Evolutionary conservation across 2,329 filamentous ascomycete genomes (phyloP), one percentile per base, ranked within the genome.

Genomic region (Gaeumannomyces tritici): DNA sequence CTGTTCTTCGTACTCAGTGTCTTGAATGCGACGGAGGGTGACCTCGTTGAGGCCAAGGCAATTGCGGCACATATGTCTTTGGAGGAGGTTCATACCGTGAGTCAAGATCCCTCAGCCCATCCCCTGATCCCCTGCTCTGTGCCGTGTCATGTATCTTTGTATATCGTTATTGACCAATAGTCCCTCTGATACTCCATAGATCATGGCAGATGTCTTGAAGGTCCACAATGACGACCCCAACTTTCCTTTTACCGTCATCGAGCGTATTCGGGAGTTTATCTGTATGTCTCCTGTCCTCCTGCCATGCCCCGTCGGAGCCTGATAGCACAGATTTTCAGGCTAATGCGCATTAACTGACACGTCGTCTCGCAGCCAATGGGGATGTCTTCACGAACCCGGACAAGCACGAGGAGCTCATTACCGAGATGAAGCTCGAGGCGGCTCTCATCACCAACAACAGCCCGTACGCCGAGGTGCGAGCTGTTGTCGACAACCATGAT

Each of bases 391-490:
- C 70, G 61, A 72, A 77, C 31, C 79, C 79, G 24, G 76, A 80
- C 55, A 76, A 79, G 65, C 73, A 83, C 64, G 73, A 76, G 63
- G 73, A 78, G 13, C 68, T 82, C 27, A 80, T 98, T 75, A 83
- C 87, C 78, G 97, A 82, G 70, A 83, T 83, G 78, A 83, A 82
- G 69, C 72, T 83, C 27, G 80, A 83, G 70, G 79, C 80, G 1
- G 80, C 80, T 3, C 73, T 83, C 63, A 80, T 83, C 64, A 81
- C 76, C 59, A 80, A 80, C 66, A 80, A 83, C 69, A 83, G 80
- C 57, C 83, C 83, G 3, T 85, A 84, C 66, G 77, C 82, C 63
- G 81, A 84, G 69, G 81, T 83, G 29, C 79, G 82, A 60, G 79
- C 81, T 47, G 80, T 83, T 2, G 80, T 83, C 24, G 78, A 80